Conservation (phyloP, 306 rosid species). For the Glycyrrhiza uralensis region DNA sequence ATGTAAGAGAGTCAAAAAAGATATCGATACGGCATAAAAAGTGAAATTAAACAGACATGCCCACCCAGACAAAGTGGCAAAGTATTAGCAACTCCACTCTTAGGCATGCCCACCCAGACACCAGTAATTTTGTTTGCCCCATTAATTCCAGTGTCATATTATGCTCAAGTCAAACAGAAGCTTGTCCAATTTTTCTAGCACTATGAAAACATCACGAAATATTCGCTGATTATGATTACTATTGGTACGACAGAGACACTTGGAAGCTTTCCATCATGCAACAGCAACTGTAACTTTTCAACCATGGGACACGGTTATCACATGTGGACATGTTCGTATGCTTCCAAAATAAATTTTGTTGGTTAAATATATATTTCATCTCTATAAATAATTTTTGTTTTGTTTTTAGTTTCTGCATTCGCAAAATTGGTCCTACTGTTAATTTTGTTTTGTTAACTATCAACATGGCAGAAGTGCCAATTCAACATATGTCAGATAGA, state of each 20-base stretch:
- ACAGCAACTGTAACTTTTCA: not conserved
- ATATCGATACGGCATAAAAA: not conserved
- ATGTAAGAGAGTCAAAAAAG: not conserved
- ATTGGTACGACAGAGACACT: not conserved
- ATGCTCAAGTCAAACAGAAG: not conserved
- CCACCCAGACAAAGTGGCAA: too few relatives aligned
- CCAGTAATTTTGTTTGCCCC: too few relatives aligned
- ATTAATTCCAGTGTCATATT: not conserved
- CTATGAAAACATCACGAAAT: not conserved
- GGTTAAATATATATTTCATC: too few relatives aligned
- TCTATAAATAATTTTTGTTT: too few relatives aligned
- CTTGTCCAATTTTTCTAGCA: not conserved
- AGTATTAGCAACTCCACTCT: too few relatives aligned
- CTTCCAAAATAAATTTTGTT: not conserved
- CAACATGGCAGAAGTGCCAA: too few relatives aligned
- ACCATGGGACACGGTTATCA: not conserved
- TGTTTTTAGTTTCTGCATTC: too few relatives aligned
- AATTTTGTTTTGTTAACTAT: too few relatives aligned
- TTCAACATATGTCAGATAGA: too few relatives aligned
- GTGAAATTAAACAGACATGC: not conserved
- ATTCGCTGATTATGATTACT: not conserved
- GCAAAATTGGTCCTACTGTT: too few relatives aligned
- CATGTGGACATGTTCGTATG: not conserved
- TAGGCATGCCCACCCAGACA: too few relatives aligned
- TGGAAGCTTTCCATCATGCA: not conserved